Evolutionary conservation across 352 stramenopile species (phyloP).

Genomic region (Phytophthora vignae): DNA sequence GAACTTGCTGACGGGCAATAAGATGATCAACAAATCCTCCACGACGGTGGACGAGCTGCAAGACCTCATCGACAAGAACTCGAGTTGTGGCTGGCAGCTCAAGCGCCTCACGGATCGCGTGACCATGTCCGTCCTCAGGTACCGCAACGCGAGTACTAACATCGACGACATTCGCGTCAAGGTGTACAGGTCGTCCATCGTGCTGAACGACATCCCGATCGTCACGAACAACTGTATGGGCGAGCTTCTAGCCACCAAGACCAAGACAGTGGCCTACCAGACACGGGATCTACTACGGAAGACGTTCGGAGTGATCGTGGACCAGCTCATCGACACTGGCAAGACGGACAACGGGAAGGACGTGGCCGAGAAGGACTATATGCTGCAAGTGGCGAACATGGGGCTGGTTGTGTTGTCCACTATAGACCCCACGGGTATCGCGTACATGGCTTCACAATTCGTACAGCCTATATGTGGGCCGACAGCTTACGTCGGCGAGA

Average conservation of each 20-base stretch:
- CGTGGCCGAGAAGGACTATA: constrained; percentile 42
- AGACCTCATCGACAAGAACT: constrained; percentile 28
- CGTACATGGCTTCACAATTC: constrained; percentile 56
- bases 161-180: constrained; percentile 28
- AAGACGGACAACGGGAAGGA: constrained; percentile 31
- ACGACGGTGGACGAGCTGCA: constrained; percentile 31
- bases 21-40: constrained; percentile 5
- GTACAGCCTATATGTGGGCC: constrained; percentile 60
- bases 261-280: constrained; percentile 18
- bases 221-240: constrained; percentile 43
- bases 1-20: constrained; percentile 28
- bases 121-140: constrained; percentile 24
- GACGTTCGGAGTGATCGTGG: constrained; percentile 39
- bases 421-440: constrained; percentile 55
- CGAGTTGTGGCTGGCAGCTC: constrained; percentile 32
- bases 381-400: constrained; percentile 41
- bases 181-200: constrained; percentile 38
- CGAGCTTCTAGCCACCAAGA: constrained; percentile 27
- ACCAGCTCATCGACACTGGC: constrained; percentile 39
- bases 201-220: constrained; percentile 41
- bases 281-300: constrained; percentile 37
- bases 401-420: constrained; percentile 31
- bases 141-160: constrained; percentile 8
- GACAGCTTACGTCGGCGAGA: constrained; percentile 48
- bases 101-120: constrained; percentile 38